Conservation (phyloP, 768 basidiomycete genomes). For the Epithele typhae region DNA sequence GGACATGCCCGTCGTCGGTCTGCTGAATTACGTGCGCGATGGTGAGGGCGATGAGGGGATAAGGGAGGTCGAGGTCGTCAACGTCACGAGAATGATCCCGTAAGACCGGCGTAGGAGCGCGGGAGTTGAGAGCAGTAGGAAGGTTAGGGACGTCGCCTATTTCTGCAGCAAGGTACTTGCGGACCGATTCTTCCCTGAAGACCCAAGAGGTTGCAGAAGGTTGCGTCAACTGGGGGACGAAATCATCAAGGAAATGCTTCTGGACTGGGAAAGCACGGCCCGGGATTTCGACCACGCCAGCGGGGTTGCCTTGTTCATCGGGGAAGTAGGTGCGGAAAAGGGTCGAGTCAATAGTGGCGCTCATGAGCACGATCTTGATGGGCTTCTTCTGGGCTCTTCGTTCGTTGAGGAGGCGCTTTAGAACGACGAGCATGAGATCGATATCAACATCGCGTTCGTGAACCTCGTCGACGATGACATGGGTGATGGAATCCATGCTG, state of each 20-base stretch:
- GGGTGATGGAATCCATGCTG: conserved; percentile 73
- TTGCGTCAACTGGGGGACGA: conserved; percentile 46
- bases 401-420: conserved; percentile 77
- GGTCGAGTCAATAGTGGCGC: conserved; percentile 89
- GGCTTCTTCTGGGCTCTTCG: conserved; percentile 66
- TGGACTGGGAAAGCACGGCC: conserved; percentile 89
- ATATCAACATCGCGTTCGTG: conserved; percentile 96
- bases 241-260: conserved; percentile 78
- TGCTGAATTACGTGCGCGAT: conserved; percentile 71
- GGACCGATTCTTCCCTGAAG: conserved; percentile 63
- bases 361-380: conserved; percentile 90
- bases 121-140: conserved; percentile 13
- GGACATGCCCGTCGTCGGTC: conserved; percentile 79
- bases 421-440: conserved; percentile 82
- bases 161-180: conserved; percentile 70
- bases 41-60: conserved; percentile 74
- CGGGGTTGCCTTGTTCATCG: conserved; percentile 52
- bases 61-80: conserved; percentile 74
- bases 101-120: conserved; percentile 6
- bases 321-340: conserved; percentile 89
- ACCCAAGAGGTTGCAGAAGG: conserved; percentile 53
- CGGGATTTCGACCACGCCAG: conserved; percentile 76
- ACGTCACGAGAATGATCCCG: conserved; percentile 30
- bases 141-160: conserved; percentile 32
- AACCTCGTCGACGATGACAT: conserved; percentile 92